A percentile compares a stretch with the other conserved stretches of the same genome.
Conservation (phyloP, 768 basidiomycete genomes). For the Ramaria sp. region DNA sequence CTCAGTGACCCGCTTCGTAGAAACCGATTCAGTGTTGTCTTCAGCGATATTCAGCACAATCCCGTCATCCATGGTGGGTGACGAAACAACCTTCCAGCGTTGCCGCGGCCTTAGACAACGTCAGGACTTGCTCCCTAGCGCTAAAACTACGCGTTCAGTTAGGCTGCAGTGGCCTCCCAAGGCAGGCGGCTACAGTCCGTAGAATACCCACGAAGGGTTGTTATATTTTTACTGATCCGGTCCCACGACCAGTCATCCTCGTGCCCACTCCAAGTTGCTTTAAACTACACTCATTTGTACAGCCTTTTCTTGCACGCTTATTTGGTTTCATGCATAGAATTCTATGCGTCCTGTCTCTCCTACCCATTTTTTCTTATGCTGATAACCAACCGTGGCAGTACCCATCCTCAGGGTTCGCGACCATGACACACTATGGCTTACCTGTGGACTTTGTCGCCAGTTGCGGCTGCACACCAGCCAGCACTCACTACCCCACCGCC, state of each 20-base stretch:
- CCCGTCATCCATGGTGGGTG: constrained; percentile 12
- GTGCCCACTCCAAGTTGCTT: not conserved
- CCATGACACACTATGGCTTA: constrained; percentile 65
- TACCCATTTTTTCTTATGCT: not conserved
- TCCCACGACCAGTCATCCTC: not conserved
- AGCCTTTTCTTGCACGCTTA: not conserved
- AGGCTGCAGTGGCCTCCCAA: too few relatives aligned
- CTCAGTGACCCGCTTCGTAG: constrained; percentile 9
- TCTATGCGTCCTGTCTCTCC: not conserved
- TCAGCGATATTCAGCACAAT: constrained; percentile 18
- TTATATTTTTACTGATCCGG: not conserved
- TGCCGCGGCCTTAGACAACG: not conserved
- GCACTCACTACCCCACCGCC: constrained; percentile 60
- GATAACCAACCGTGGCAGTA: constrained; percentile 1
- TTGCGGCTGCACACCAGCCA: constrained; percentile 64
- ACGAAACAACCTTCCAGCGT: too few relatives aligned
- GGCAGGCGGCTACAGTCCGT: not conserved
- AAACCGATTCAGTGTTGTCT: constrained; percentile 8
- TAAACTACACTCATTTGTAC: not conserved
- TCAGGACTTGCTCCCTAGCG: not conserved
- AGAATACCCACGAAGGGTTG: not conserved
- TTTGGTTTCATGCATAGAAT: not conserved
- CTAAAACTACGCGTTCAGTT: too few relatives aligned
- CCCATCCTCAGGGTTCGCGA: constrained; percentile 36
- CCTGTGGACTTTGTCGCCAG: constrained; percentile 36